phyloP scores from a whole-genome alignment of 2,329 filamentous ascomycete genomes.

The Cladophialophora yegresii region DNA sequence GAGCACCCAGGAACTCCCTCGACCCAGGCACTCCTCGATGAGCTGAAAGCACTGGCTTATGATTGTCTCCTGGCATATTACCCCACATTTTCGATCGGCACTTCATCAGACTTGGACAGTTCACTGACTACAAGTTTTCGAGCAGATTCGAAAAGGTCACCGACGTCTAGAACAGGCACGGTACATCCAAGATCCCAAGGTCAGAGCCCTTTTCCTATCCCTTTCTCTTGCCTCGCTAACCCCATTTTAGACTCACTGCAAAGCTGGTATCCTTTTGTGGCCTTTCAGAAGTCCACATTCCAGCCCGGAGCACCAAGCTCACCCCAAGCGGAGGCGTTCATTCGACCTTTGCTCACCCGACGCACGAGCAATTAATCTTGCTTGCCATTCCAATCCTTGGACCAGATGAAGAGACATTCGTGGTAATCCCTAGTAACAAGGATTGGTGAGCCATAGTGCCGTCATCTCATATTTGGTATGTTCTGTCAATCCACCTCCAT shows the following conservation, averaged over 20 bases:
- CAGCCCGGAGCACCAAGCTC: constrained; percentile 40
- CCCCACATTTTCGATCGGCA: constrained; percentile 1
- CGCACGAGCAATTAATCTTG: constrained; percentile 40
- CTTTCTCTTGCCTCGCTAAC: constrained; percentile 19
- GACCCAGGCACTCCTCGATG: background rate
- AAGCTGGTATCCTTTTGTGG: constrained; percentile 28
- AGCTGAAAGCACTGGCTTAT: background rate
- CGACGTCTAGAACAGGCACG: constrained; percentile 27
- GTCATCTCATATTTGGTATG: constrained; percentile 34
- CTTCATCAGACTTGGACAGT: background rate
- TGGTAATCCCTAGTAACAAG: constrained; percentile 38
- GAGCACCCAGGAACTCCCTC: background rate
- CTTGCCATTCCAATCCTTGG: constrained; percentile 44
- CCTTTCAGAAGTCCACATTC: constrained; percentile 39
- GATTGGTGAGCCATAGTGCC: constrained; percentile 31
- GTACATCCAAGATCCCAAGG: constrained; percentile 23
- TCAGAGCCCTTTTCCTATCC: constrained; percentile 24
- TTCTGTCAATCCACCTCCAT: constrained; percentile 21
- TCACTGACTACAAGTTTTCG: constrained; percentile 23
- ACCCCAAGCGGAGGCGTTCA: constrained; percentile 49
- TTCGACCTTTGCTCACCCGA: constrained; percentile 48
- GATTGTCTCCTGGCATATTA: background rate
- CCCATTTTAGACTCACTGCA: constrained; percentile 23
- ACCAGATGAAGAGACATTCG: constrained; percentile 48
- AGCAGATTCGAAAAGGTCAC: constrained; percentile 23